Base-by-base conservation (phyloP, 2,329 filamentous ascomycete species). In the Aspergillus phoenicis region DNA sequence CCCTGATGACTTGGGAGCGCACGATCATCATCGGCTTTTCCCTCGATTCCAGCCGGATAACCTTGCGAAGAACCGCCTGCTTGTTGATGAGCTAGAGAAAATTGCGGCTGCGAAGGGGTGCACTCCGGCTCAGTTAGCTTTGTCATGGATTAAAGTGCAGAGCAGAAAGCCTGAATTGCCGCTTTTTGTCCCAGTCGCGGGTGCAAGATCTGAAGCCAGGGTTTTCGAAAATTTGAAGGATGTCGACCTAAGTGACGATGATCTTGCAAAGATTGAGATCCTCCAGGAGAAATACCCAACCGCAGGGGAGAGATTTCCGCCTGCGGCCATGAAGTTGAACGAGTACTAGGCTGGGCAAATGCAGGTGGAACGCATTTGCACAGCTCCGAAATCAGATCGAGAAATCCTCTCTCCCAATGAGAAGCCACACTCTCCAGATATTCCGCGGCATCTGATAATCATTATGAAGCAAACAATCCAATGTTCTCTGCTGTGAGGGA, bases 1-100 rank as follows among this genome's bases (percentile, higher is more conserved):
- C 7, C 63, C 68, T 2, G 79, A 83, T 2, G 88, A 91, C 66
- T 75, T 91, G 45, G 81, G 82, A 2, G 75, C 84, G 52, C 78
- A 78, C 30, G 47, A 49, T 28, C 67, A 79, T 48, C 57, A 67
- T 17, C 70, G 81, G 0, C 17, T 28, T 3, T 66, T 67, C 22
- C 88, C 89, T 5, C 82, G 87, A 20, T 91, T 91, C 75, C 82
- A 85, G 62, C 78, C 81, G 1, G 87, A 83, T 8, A 85, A 84
- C 63, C 89, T 91, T 68, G 78, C 83, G 38, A 82, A 83, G 71
- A 92, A 91, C 73, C 69, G 91, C 5, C 75, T 85, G 69, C 81
- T 92, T 5, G 85, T 87, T 5, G 65, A 80, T 5, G 79, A 85
- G 60, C 74, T 91, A n/a, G 77, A 87, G 70, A 77, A 77, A 22